These are phyloP conservation scores for Crithidia sp. DNA, from an alignment of 208 protist genomes.

Conservation along the genomic window DNA sequence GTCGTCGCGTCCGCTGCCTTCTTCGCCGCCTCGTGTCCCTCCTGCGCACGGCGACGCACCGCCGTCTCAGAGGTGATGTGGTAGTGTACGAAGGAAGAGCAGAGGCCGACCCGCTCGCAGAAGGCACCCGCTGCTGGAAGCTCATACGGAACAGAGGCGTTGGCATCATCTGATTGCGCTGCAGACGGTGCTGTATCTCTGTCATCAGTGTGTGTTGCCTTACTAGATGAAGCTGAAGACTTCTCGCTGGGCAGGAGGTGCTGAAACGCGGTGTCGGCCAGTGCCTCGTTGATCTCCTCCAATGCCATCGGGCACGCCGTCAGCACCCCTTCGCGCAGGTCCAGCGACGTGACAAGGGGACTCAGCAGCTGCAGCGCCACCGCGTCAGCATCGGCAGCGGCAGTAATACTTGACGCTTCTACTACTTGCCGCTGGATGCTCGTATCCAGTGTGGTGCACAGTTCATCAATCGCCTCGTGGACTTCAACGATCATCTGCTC, in stretches of 20 bases:
- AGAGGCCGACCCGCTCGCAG: constrained; percentile 35
- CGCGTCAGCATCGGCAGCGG: background rate
- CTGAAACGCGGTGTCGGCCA: constrained; percentile 22
- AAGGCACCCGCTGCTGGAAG: constrained; percentile 29
- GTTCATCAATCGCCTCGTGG: constrained; percentile 35
- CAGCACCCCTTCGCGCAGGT: constrained; percentile 19
- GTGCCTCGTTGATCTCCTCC: constrained; percentile 24
- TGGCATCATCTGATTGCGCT: background rate
- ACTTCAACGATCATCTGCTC: constrained; percentile 35
- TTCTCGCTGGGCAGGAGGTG: constrained; percentile 15
- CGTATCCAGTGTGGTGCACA: constrained; percentile 21
- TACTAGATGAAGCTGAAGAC: too few species aligned
- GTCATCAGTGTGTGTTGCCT: background rate
- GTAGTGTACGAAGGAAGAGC: constrained; percentile 28
- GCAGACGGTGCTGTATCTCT: background rate
- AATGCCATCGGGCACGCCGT: constrained; percentile 23
- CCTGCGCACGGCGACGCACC: constrained; percentile 12
- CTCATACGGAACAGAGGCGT: background rate
- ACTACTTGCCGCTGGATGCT: background rate
- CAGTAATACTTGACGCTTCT: background rate
- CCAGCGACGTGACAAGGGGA: constrained; percentile 2
- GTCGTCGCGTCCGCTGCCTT: too few species aligned
- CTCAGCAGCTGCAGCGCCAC: constrained; percentile 11
- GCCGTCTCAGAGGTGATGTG: constrained; percentile 26
- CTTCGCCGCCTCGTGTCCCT: background rate